A percentile compares a stretch with the other conserved stretches of the same genome.
phyloP scores from a whole-genome alignment of 2,329 filamentous ascomycete species.

The Pseudodiploospora longispora region DNA sequence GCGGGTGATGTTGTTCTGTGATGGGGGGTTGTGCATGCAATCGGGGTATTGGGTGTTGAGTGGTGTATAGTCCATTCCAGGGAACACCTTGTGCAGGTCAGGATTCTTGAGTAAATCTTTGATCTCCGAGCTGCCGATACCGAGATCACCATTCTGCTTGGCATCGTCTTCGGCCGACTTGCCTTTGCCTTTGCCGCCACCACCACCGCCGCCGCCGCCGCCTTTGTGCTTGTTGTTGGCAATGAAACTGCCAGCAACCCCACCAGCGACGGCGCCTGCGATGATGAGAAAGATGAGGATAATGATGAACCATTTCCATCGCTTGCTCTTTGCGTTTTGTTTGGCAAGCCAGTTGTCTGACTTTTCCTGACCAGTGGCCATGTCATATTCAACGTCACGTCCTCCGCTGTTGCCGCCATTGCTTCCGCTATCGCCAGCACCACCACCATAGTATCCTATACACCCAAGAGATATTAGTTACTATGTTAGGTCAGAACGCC shows the following conservation, averaged over 20 bases:
- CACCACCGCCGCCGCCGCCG: slow-evolving; percentile 19
- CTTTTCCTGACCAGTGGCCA: slow-evolving; percentile 12
- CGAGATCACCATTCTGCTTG: slow-evolving; percentile 59
- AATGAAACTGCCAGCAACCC: slow-evolving; percentile 65
- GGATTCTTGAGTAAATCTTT: slow-evolving; percentile 71
- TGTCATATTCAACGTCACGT: slow-evolving; percentile 7
- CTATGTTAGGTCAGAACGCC: background rate
- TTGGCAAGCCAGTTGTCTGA: slow-evolving; percentile 8
- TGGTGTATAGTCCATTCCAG: slow-evolving; percentile 91
- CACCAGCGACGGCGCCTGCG: slow-evolving; percentile 63
- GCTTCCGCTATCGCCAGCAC: background rate
- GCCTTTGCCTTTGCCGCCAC: slow-evolving; percentile 21
- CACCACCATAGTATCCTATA: background rate
- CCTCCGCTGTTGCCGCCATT: slow-evolving; percentile 12
- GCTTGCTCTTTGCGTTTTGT: slow-evolving; percentile 51
- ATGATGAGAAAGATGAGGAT: slow-evolving; percentile 56
- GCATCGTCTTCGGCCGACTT: slow-evolving; percentile 52
- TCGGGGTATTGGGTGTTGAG: slow-evolving; percentile 84
- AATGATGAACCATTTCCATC: slow-evolving; percentile 62
- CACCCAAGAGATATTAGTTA: background rate
- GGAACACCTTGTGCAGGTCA: slow-evolving; percentile 85
- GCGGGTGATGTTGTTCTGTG: slow-evolving; percentile 88
- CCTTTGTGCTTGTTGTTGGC: slow-evolving; percentile 38
- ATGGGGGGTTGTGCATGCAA: slow-evolving; percentile 68
- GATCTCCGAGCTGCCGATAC: slow-evolving; percentile 70